Conservation (phyloP, 2,329 filamentous ascomycete genomes). For the Phaeosphaeria sp. region DNA sequence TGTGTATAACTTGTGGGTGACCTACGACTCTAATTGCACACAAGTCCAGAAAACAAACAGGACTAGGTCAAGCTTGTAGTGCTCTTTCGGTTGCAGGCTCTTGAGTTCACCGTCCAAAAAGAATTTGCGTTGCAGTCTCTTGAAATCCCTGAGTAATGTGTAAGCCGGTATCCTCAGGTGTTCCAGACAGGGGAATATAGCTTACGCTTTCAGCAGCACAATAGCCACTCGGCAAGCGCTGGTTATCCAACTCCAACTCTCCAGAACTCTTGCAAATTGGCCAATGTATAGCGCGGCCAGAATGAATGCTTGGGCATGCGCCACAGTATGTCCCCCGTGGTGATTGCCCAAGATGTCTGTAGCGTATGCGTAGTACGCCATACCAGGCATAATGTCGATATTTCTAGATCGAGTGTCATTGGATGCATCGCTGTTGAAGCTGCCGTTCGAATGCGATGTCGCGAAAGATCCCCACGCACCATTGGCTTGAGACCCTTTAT, state of each 20-base stretch:
- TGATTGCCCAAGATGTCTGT: slow-evolving; percentile 86
- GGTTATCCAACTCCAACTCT: slow-evolving; percentile 78
- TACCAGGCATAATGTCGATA: slow-evolving; percentile 83
- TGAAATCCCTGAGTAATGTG: slow-evolving; percentile 44
- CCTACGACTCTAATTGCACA: slow-evolving; percentile 84
- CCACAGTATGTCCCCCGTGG: slow-evolving; percentile 77
- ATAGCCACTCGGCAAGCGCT: slow-evolving; percentile 68
- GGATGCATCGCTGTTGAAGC: slow-evolving; percentile 36
- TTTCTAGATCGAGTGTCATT: slow-evolving; percentile 60
- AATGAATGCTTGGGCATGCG: slow-evolving; percentile 84
- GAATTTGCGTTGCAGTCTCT: slow-evolving; percentile 33
- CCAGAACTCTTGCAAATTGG: slow-evolving; percentile 83
- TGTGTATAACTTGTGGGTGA: neutral
- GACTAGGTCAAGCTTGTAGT: slow-evolving; percentile 49
- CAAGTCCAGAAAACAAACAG: slow-evolving; percentile 88
- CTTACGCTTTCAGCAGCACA: slow-evolving; percentile 75
- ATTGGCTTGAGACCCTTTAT: slow-evolving; percentile 38
- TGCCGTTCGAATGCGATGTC: slow-evolving; percentile 45
- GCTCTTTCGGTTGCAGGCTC: slow-evolving; percentile 30
- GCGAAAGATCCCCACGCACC: slow-evolving; percentile 30
- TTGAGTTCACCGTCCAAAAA: slow-evolving; percentile 19
- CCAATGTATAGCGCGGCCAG: slow-evolving; percentile 88
- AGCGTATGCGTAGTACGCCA: slow-evolving; percentile 88
- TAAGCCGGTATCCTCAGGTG: neutral
- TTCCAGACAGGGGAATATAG: neutral